Evolutionary conservation across 1,139 yeast genomes (phyloP).

Genomic region (Saccharomyces hybrid): DNA sequence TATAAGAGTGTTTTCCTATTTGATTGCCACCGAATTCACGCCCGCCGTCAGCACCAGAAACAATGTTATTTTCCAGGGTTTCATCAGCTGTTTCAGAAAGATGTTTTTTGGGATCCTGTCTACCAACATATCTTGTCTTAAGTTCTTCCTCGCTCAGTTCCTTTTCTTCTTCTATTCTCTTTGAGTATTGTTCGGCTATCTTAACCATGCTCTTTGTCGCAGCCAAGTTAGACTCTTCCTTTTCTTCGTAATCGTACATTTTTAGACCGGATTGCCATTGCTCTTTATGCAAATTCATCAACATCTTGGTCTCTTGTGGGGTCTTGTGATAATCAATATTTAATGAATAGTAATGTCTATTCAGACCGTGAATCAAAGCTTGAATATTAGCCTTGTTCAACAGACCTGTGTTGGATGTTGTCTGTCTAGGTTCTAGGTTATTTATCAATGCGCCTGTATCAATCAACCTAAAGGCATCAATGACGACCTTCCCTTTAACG

Average conservation of each 20-base stretch:
- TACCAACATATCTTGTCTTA: slow-evolving; percentile 93
- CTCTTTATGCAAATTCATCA: slow-evolving; percentile 86
- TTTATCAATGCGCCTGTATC: slow-evolving; percentile 83
- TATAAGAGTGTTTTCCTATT: slow-evolving; percentile 32
- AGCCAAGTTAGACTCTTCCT: slow-evolving; percentile 67
- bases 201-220: slow-evolving; percentile 76
- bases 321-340: slow-evolving; percentile 94
- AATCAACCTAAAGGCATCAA: slow-evolving; percentile 94
- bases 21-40: slow-evolving; percentile 78
- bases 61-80: slow-evolving; percentile 82
- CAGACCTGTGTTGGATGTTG: slow-evolving; percentile 92
- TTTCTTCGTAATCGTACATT: slow-evolving; percentile 67
- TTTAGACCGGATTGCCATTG: slow-evolving; percentile 93
- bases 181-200: slow-evolving; percentile 84
- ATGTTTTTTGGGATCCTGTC: slow-evolving; percentile 98
- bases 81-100: slow-evolving; percentile 80
- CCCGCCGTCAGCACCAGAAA: slow-evolving; percentile 79
- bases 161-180: slow-evolving; percentile 87
- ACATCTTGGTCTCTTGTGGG: slow-evolving; percentile 86
- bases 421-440: slow-evolving; percentile 97
- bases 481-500: slow-evolving; percentile 96
- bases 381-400: slow-evolving; percentile 96
- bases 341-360: slow-evolving; percentile 92
- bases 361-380: slow-evolving; percentile 92
- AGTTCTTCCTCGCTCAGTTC: slow-evolving; percentile 81